Evolutionary conservation across 805 yeast species (phyloP), one percentile per base, ranked within the genome.

Genomic region (Diddensiella santjacobensis): DNA sequence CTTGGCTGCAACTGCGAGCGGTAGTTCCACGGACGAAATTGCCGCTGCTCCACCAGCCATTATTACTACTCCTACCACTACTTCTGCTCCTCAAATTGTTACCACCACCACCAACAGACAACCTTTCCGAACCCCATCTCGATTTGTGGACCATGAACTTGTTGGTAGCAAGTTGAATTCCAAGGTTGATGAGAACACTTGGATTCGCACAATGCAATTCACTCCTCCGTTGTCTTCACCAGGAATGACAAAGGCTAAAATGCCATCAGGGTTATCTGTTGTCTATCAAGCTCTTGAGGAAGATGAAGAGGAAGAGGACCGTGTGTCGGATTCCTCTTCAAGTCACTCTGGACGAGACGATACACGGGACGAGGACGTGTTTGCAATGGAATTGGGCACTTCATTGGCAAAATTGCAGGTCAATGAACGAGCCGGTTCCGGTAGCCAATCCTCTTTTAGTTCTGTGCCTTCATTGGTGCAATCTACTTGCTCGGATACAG

Each of bases 41-140:
- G 11, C 24, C 38, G 31, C 31, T 26, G 44, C 35, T 26, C 31
- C 31, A 26, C 31, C 31, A 26, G 13, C 31, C 13, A 13, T 26
- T 26, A 37, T 46, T 33, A 36, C 47, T 11, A 31, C 40, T 5
- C 24, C 35, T 19, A 45, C 47, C 2, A 24, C 48, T 23, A 42
- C 48, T 13, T 22, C 51, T 38, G 48, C 31, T 26, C 45, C 46
- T 10, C 49, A 45, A 26, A 42, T 62, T 24, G 52, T 53, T 26
- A 42, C 55, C 40, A 59, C 67, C 23, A 61, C 63, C 18, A 51
- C 54, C 30, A 52, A 55, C 40, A 55, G 68, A 22, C 55, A 60
- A 48, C 68, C 68, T 2, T 53, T 63, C 44, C 52, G 67, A 8
- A 62, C 66, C 4, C 67, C 67, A n/a, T 53, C 66, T 8, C 43